phyloP scores from a whole-genome alignment of 176 grass and related monocot species.

The Urochloa ruziziensis region DNA sequence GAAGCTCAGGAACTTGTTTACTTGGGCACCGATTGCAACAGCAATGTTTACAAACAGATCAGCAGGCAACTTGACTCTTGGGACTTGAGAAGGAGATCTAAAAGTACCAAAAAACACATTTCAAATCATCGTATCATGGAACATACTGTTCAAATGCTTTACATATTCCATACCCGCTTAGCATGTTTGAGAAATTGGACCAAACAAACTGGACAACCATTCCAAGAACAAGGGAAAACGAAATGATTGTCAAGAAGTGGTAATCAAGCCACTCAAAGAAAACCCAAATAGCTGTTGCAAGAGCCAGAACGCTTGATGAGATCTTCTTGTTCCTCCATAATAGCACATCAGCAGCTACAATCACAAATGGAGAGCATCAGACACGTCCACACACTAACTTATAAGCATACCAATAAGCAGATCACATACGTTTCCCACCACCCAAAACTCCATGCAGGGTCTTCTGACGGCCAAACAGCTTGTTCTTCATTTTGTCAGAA shows the following conservation, averaged over 20 bases:
- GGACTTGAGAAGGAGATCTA: conserved; percentile 59
- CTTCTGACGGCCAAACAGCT: conserved; percentile 66
- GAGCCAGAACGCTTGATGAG: conserved; percentile 71
- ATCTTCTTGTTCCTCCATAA: conserved; percentile 97
- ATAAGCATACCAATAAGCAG: not conserved
- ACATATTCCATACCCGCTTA: conserved; percentile 43
- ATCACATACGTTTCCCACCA: conserved; percentile 70
- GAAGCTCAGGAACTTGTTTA: conserved; percentile 67
- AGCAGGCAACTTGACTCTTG: conserved; percentile 66
- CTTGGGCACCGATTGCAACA: conserved; percentile 47
- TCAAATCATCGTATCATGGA: not conserved
- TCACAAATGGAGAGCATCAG: conserved; percentile 11
- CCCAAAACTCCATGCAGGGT: conserved; percentile 69
- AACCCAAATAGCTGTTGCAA: conserved; percentile 68
- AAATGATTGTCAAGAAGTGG: conserved; percentile 82
- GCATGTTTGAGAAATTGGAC: conserved; percentile 62
- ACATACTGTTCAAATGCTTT: not conserved
- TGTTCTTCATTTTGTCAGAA: conserved; percentile 52
- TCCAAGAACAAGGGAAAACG: conserved; percentile 59
- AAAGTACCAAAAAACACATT: not conserved
- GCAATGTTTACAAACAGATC: conserved; percentile 73
- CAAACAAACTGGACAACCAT: conserved; percentile 73
- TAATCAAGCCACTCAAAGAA: conserved; percentile 95
- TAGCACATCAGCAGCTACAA: conserved; percentile 91
- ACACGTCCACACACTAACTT: not conserved